Conservation (phyloP, 2,329 filamentous ascomycete genomes). For the Dothideomycetes sp. region DNA sequence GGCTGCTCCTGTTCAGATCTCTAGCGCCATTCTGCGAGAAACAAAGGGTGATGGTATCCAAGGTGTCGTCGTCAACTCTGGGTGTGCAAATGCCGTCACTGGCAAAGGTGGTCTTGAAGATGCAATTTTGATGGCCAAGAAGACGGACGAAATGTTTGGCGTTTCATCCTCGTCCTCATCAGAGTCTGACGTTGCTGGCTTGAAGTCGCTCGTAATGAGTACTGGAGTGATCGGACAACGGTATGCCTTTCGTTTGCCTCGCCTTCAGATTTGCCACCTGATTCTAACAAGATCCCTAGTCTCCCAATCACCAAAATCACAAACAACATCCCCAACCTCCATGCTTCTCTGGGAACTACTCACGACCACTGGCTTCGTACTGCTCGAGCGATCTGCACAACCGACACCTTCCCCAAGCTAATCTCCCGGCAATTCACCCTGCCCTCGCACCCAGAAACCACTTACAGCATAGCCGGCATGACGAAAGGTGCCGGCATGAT, state of each 20-base stretch:
- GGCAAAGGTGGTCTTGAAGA: constrained; percentile 83
- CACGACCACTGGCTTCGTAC: constrained; percentile 81
- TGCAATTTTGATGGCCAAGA: constrained; percentile 69
- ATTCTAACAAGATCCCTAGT: constrained; percentile 30
- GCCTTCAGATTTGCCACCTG: not conserved
- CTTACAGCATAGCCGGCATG: constrained; percentile 84
- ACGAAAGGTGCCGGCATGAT: constrained; percentile 99
- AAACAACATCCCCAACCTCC: constrained; percentile 65
- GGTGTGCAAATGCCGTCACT: constrained; percentile 94
- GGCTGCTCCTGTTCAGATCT: constrained; percentile 85
- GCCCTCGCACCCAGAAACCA: constrained; percentile 62
- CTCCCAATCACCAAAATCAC: constrained; percentile 88
- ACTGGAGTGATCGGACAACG: constrained; percentile 95
- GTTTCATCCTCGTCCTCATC: constrained; percentile 4
- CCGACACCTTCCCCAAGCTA: constrained; percentile 96
- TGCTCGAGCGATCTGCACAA: constrained; percentile 91
- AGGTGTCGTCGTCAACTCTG: constrained; percentile 85
- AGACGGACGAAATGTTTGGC: constrained; percentile 59
- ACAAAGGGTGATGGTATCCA: constrained; percentile 59
- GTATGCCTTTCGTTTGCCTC: constrained; percentile 28
- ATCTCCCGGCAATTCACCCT: constrained; percentile 74
- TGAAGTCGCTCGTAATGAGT: constrained; percentile 87
- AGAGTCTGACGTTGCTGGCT: constrained; percentile 10
- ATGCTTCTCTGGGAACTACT: constrained; percentile 57
- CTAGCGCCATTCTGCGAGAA: constrained; percentile 52